A percentile compares a stretch with the other conserved stretches of the same genome.
Conservation (phyloP, 352 stramenopile species). For the Pythium aquatile region DNA sequence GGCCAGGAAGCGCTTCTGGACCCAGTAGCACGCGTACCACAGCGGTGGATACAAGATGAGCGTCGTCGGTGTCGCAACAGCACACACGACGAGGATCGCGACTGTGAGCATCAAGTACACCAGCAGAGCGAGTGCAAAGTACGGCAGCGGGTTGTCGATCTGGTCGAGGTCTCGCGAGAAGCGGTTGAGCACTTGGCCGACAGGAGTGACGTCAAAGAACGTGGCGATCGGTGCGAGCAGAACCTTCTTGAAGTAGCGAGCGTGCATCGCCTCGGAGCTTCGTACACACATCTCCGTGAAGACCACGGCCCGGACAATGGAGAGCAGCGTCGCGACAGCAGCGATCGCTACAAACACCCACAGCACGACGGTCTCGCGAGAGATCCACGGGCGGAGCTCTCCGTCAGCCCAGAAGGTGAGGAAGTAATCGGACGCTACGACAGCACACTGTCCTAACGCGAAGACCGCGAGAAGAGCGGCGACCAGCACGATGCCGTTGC, state of each 20-base stretch:
- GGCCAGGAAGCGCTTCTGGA: slow-evolving; percentile 93
- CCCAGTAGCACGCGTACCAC: slow-evolving; percentile 54
- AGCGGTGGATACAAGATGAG: slow-evolving; percentile 74
- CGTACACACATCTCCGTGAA: slow-evolving; percentile 67
- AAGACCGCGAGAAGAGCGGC: slow-evolving; percentile 16
- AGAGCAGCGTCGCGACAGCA: slow-evolving; percentile 28
- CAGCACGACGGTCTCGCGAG: slow-evolving; percentile 12
- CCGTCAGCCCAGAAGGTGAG: slow-evolving; percentile 32
- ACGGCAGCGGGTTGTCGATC: slow-evolving; percentile 65
- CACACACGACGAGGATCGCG: slow-evolving; percentile 72
- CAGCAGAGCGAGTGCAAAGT: slow-evolving; percentile 39
- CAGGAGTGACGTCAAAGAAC: slow-evolving; percentile 84
- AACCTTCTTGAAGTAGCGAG: slow-evolving; percentile 29
- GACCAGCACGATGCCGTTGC: slow-evolving; percentile 5
- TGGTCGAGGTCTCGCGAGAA: slow-evolving; percentile 81
- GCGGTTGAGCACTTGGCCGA: slow-evolving; percentile 77
- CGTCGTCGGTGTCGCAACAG: slow-evolving; percentile 43
- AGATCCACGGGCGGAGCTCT: slow-evolving; percentile 8
- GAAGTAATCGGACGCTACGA: slow-evolving; percentile 27
- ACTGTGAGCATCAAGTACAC: slow-evolving; percentile 41
- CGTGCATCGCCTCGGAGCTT: slow-evolving; percentile 45
- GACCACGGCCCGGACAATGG: slow-evolving; percentile 15
- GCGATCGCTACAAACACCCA: slow-evolving; percentile 24
- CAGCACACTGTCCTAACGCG: slow-evolving; percentile 17
- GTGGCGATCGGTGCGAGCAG: slow-evolving; percentile 67